Base-by-base conservation (phyloP, 2,329 filamentous ascomycete genomes). In the Sporothrix dimorphospora region DNA sequence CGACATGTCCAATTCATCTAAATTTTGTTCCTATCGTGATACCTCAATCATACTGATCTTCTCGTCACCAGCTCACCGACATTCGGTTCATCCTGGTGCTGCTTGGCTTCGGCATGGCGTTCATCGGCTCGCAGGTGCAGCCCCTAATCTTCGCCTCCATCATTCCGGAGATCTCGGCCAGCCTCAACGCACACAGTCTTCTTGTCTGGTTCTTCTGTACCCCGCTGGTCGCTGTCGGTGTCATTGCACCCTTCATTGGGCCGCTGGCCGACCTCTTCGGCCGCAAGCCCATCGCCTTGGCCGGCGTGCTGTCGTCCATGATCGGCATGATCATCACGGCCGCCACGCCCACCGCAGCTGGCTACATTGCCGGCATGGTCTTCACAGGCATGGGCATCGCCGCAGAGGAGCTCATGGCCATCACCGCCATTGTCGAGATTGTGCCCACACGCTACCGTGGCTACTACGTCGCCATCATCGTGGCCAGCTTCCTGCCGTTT, bases 91-190 rank as follows among this genome's bases (percentile, higher is more conserved):
- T 67, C 19, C 24, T 67, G 12, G 42, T 67, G 63, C 63, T 67
- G 21, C 24, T 67, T 6, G 63, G 63, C 24, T 67, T 67, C 16
- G 63, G 63, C 27, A 67, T 67, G 63, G 63, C 63, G 24, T 67
- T 67, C n/a, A 67, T 67, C 63, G 63, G 63, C 63, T 67, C 63
- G 63, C 63, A 67, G 42, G 19, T 67, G 21, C 63, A 67, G 42
- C 63, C 63, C 14, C 12, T 67, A 14, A 38, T 67, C 42, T 67
- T 67, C 24, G 42, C 63, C 8, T 8, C 42, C 12, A 47, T 67
- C 16, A 51, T 51, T 8, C 63, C 63, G 4, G 27, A 34, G 24
- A 47, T 67, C 8, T 45, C 63, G 6, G 24, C 21, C 42, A 51
- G 45, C 27, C 63, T 67, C 24, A 38, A 67, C 27, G 24, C 63